Conservation (phyloP, 1,284 basidiomycete species). For the Papiliotrema flavescens region DNA sequence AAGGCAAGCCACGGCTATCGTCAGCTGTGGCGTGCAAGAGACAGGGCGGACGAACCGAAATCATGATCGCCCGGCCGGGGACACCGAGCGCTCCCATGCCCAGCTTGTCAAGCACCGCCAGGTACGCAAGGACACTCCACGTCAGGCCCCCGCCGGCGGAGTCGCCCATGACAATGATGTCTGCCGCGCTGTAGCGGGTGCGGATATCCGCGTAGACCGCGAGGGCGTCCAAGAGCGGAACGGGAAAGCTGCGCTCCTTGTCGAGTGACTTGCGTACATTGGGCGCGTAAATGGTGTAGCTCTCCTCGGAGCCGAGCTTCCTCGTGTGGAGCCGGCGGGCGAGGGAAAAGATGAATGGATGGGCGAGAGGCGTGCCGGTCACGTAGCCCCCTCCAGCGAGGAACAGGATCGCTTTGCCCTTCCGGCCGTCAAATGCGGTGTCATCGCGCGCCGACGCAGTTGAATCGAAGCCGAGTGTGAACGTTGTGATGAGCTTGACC, state of each 20-base stretch:
- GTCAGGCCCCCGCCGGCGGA: slow-evolving; percentile 65
- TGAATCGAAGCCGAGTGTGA: background rate
- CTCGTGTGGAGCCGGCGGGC: background rate
- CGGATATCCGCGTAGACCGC: slow-evolving; percentile 9
- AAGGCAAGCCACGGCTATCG: slow-evolving; percentile 17
- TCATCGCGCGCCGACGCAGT: background rate
- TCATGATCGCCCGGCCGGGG: slow-evolving; percentile 55
- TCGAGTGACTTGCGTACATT: slow-evolving; percentile 10
- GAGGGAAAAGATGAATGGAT: slow-evolving; percentile 17
- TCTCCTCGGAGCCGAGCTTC: background rate
- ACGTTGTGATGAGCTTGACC: background rate
- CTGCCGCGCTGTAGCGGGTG: slow-evolving; percentile 49
- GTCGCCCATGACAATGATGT: slow-evolving; percentile 62
- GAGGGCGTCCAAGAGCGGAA: slow-evolving; percentile 13
- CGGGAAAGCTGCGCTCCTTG: slow-evolving; percentile 8
- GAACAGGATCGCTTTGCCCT: slow-evolving; percentile 10
- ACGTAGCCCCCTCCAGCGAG: slow-evolving; percentile 20
- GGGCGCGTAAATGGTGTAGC: slow-evolving; percentile 9
- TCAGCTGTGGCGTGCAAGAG: background rate
- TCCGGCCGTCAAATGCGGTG: too few species aligned
- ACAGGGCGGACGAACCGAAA: slow-evolving; percentile 41
- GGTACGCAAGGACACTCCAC: slow-evolving; percentile 45
- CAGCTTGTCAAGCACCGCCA: slow-evolving; percentile 16
- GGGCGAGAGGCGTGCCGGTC: slow-evolving; percentile 12
- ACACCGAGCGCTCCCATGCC: slow-evolving; percentile 42